Evolutionary conservation across 176 grass and related monocot species (phyloP).

Genomic region (Paspalum notatum): DNA sequence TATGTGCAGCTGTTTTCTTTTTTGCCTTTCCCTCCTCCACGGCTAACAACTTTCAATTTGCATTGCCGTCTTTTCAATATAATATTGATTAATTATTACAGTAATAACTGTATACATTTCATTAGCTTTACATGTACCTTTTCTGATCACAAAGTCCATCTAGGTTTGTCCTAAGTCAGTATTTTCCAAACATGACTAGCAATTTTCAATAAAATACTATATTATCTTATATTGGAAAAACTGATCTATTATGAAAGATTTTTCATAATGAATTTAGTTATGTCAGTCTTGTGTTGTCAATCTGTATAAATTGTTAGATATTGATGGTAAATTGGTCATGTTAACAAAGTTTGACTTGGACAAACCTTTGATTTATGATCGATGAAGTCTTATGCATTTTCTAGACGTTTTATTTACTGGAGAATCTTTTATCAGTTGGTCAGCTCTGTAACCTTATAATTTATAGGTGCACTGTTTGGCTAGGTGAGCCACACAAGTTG

Average conservation of each 20-base stretch:
- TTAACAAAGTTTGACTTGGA: neutral
- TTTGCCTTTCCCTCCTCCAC: constrained; percentile 13
- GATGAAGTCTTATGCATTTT: neutral
- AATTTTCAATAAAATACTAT: neutral
- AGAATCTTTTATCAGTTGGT: constrained; percentile 8
- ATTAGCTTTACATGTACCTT: neutral
- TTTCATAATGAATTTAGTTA: no score
- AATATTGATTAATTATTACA: neutral
- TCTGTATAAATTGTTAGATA: neutral
- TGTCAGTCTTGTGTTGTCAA: neutral
- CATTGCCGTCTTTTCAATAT: constrained; percentile 20
- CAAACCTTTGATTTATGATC: neutral
- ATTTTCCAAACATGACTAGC: neutral
- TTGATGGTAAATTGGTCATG: neutral
- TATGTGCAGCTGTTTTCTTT: constrained; percentile 41
- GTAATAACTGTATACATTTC: neutral
- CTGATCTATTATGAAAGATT: neutral
- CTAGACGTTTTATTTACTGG: neutral
- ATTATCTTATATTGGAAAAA: neutral
- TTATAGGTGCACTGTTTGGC: constrained; percentile 13
- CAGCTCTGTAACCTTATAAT: neutral
- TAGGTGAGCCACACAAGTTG: neutral
- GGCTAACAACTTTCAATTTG: constrained; percentile 14
- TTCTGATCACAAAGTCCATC: neutral
- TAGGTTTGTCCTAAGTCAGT: neutral